Base-by-base conservation (phyloP, 192 early-diverging fungal species). In the Gaertneriomyces sp. region DNA sequence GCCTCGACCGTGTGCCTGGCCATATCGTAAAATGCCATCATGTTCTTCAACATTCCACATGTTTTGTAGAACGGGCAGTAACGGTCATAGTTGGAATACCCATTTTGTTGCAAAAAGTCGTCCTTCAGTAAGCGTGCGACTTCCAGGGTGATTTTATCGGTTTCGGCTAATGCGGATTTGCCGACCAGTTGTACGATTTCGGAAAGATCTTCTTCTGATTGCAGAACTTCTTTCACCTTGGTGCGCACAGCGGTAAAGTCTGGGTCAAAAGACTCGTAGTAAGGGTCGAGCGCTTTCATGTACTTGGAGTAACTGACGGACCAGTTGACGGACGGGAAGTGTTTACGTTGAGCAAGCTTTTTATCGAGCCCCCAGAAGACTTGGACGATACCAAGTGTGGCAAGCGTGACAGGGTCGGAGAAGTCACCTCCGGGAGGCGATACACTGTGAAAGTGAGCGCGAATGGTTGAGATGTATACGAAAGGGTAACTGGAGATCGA, bases 351-450 rank as follows among this genome's bases (percentile, higher is more conserved):
- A 6, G 97, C 97, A 43, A 99, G 82, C 82, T 99, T 99, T 87
- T 99, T 99, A 82, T 99, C 97, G 63, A 99, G 76, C 74, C 95
- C 97, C 97, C 97, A 99, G 87, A 99, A 99, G 53, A 99, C 97
- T 76, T 99, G 97, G 3, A 99, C 97, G 80, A 99, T 99, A 81
- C 94, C 86, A 54, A 99, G 82, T 2, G 97, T 99, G 11, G 97
- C 89, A 20, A 91, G 79, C 14, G 97, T 99, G 19, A 99, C 97
- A 38, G 97, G 95, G 80, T 99, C 97, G 53, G 96, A 94, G 76
- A 96, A 98, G 77, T 99, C 97, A 82, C 97, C 97, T 70, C 97
- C 97, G 8, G 97, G 96, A 45, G 97, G 97, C 3, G 97, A 99
- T n/a, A 99, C 97, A 62, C 88, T 89, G 59, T 12, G 60, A 25